Conservation (phyloP, 2,329 filamentous ascomycete species). For the Trichoderma polysporum region DNA sequence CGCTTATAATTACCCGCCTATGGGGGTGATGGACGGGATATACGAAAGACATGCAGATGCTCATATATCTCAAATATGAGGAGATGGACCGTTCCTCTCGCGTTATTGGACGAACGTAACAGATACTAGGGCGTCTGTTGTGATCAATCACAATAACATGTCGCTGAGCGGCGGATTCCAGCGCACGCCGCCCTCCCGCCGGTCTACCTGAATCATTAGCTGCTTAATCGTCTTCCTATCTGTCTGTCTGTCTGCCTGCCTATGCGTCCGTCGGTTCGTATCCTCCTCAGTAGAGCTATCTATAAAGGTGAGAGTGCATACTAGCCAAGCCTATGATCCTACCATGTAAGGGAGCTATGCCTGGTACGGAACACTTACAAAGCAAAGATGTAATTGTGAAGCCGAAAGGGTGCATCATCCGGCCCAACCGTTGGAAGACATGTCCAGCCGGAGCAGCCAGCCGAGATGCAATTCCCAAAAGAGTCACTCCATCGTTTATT, state of each 20-base stretch:
- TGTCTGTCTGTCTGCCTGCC: neutral
- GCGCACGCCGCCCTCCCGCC: neutral
- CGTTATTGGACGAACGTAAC: neutral
- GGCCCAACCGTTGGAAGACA: neutral
- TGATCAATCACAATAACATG: neutral
- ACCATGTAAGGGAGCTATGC: neutral
- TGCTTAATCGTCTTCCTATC: neutral
- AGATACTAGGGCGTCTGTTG: neutral
- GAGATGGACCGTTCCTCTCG: neutral
- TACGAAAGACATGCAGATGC: conserved; percentile 3
- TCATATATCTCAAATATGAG: neutral
- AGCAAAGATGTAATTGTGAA: neutral
- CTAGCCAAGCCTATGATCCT: no score
- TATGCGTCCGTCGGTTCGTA: neutral
- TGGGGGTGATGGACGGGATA: neutral
- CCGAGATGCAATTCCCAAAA: neutral
- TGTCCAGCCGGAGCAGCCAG: neutral
- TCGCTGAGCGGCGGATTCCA: neutral
- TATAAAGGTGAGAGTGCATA: no score
- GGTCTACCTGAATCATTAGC: neutral
- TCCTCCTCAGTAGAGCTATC: neutral
- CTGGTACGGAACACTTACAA: no score
- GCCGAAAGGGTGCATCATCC: neutral
- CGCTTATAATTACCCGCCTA: neutral
- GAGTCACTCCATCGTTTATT: neutral